phyloP scores from a whole-genome alignment of 2,329 filamentous ascomycete species.

The Zasmidium angulare region DNA sequence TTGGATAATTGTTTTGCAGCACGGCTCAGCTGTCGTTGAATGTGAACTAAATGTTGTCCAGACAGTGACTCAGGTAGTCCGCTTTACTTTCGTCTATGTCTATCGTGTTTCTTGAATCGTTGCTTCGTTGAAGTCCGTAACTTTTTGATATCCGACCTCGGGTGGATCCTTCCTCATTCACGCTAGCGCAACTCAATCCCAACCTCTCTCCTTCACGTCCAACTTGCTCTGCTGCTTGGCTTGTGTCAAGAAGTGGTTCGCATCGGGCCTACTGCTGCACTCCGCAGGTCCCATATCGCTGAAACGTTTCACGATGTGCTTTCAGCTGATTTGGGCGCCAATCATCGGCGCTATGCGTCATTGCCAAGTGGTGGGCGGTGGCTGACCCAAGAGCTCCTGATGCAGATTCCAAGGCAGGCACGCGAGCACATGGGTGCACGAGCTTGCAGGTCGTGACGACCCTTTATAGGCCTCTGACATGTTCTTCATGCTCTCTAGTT shows the following conservation, averaged over 20 bases:
- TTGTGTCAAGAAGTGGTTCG: not conserved
- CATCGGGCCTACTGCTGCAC: not conserved
- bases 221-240: slow-evolving; percentile 1
- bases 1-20: not conserved
- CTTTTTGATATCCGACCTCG: slow-evolving; percentile 3
- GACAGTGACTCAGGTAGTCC: not conserved
- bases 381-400: slow-evolving; percentile 5
- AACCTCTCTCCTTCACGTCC: not conserved
- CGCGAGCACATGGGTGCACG: not conserved
- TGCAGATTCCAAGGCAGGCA: not conserved
- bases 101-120: not conserved
- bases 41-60: not conserved
- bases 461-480: not conserved
- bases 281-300: not conserved
- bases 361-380: slow-evolving; percentile 24
- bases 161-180: not conserved
- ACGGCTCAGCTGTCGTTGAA: not conserved
- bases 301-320: not conserved
- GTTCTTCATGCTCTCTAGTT: not conserved
- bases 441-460: not conserved
- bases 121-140: not conserved
- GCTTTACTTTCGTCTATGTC: not conserved
- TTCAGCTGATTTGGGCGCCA: not conserved
- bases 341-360: slow-evolving; percentile 3
- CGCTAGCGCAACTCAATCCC: slow-evolving; percentile 1